Base-by-base conservation (phyloP, 73 alveolate species). In the Paramecium sexaurelia region DNA sequence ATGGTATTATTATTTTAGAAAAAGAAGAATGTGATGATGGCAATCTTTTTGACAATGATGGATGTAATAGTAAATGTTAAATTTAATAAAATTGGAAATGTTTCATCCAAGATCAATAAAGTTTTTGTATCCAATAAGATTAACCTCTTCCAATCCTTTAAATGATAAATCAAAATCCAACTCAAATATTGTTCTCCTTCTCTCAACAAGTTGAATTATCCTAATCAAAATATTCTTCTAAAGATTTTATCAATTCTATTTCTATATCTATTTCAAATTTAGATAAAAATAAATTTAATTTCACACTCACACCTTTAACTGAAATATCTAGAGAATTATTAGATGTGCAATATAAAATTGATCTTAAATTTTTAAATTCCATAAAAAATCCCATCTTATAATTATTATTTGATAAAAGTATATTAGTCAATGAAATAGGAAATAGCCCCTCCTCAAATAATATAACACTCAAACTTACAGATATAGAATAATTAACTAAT, bases 1-100 rank as follows among this genome's bases (percentile, higher is more conserved):
- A 73, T 73, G 66, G 87, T 11, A 73, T 73, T 20, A 26, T 66
- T 29, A 73, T 35, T 32, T 1, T 20, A 32, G 61, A 73, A 35
- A 20, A 15, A 15, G 87, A 73, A 73, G 33, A 73, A 73, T 73
- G 87, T 73, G 87, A 73, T 36, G 87, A 73, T 35, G 66, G 67
- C 3, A 73, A 73, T 37, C 29, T 73, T n/a, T 4, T 33, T 37
- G 19, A 35, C 4, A 1, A 32, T 73, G 87, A 73, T 37, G 87
- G 87, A 6, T 73, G 87, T 6, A 73, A 17, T 66, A 4, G 9
- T 4, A 33, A 66, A 66, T 66, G 84, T 66, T 8, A 66, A 33
- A 10, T 66, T 13, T 15, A 66, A 33, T 8, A 24, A 0, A 29
- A 27, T 32, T 66, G 39, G 39, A 33, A 10, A 66, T 66, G 84